Base-by-base conservation (phyloP, 257 asterid species). In the Euphrasia confusa region DNA sequence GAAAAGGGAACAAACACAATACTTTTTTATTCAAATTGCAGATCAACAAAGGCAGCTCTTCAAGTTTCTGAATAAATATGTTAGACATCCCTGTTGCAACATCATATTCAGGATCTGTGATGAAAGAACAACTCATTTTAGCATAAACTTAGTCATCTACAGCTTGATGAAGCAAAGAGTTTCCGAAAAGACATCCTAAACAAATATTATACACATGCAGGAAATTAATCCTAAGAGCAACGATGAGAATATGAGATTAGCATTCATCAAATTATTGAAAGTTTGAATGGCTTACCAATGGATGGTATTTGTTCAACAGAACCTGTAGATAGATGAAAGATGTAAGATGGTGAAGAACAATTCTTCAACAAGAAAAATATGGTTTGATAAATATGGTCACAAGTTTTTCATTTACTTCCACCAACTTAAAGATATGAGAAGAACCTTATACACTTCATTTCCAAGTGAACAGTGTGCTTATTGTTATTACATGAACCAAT, bases 1-100 rank as follows among this genome's bases (percentile, higher is more conserved):
- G 54, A 60, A 54, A 50, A 47, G 6, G 69, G 53, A 48, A 74
- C 42, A 67, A 65, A 54, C 61, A 49, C 32, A 67, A 58, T 72
- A 83, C 98, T 95, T 83, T 77, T 73, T 78, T 89, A 68, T 83
- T 80, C 71, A 86, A 76, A 72, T 58, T 72, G 81, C 90, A 84
- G 74, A 92, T 75, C 67, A 76, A 48, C 76, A 84, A 70, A 71
- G 82, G 98, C 72, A 89, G 72, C 79, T 92, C 95, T 78, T 92
- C 93, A 73, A 92, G 85, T 63, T 78, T 83, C 66, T 70, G 61
- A 72, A 89, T 77, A 69, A 77, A 49, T 37, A 71, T 68, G 70
- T 72, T 74, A 58, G 86, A 70, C 72, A 49, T 70, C 65, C 74
- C 83, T 67, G 69, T 69, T 68, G 74, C 68, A 70, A 61, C 66